Base-by-base conservation (phyloP, 2,329 filamentous ascomycete genomes). In the Seiridium cupressi region DNA sequence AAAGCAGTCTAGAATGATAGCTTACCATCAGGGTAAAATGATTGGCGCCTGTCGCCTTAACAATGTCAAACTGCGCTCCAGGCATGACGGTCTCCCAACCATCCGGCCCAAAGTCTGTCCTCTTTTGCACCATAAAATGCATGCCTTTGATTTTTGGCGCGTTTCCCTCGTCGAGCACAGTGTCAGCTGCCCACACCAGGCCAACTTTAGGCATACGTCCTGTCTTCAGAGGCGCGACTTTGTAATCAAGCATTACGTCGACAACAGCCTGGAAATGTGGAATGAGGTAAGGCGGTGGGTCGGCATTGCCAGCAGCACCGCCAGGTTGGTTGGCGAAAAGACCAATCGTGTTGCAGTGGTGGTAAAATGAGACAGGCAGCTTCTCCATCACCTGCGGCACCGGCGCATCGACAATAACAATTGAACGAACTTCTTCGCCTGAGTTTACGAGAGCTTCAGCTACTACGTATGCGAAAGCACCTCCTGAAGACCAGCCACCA, bases 401-500 rank as follows among this genome's bases (percentile, higher is more conserved):
- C 0, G 78, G 78, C 0, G 77, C 74, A 62, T 81, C 78, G 26
- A 81, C 69, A 18, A 81, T 69, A 9, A 80, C 66, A 4, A 81
- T 66, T 8, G 71, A 70, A 9, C 71, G 68, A 32, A 78, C 73
- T 32, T 63, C 64, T 58, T 79, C 74, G 10, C 74, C 74, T 32
- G 72, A 66, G 34, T 70, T 66, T 35, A 75, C 69, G 5, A 81
- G 67, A 32, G 74, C 70, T 18, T 73, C 71, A 1, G 76, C 75
- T 5, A 75, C 76, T 57, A 78, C 74, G 62, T 76, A 84, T 31
- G 81, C 80, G 60, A 77, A 77, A 57, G 81, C 78, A 7, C 81
- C 81, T 49, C 82, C 83, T 7, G 79, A 81, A 9, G 79, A 84
- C 81, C 81, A 84, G 38, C 83, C 83, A 51, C 79, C 80, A 1